phyloP scores from a whole-genome alignment of 768 basidiomycete species.

The Suillus plorans region DNA sequence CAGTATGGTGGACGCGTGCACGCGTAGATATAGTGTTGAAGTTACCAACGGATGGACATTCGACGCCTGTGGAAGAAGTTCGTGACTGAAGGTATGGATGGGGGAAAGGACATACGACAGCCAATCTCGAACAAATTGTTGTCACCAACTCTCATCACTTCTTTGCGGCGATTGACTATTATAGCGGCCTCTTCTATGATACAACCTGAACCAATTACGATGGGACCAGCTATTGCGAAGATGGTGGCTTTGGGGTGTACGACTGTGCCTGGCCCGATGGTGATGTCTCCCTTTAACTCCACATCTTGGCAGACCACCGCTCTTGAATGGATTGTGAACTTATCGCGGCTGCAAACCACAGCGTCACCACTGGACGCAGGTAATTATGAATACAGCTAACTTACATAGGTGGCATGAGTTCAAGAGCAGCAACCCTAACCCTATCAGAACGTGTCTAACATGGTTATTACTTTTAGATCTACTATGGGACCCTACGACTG shows the following conservation, averaged over 20 bases:
- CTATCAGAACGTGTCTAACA: neutral
- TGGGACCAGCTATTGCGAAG: slow-evolving; percentile 87
- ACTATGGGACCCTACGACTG: too few relatives aligned
- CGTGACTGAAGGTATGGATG: neutral
- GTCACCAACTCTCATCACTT: slow-evolving; percentile 91
- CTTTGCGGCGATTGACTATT: slow-evolving; percentile 87
- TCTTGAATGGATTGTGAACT: slow-evolving; percentile 87
- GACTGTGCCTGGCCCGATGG: slow-evolving; percentile 88
- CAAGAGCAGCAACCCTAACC: slow-evolving; percentile 10
- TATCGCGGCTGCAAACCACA: slow-evolving; percentile 63
- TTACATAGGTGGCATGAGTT: slow-evolving; percentile 32
- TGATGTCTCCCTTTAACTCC: slow-evolving; percentile 92
- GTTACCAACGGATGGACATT: slow-evolving; percentile 80
- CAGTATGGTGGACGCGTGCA: slow-evolving; percentile 79
- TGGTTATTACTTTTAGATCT: too few relatives aligned
- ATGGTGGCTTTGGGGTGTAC: slow-evolving; percentile 95
- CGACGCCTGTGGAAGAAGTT: slow-evolving; percentile 59
- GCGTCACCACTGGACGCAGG: neutral
- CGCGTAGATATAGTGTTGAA: slow-evolving; percentile 86
- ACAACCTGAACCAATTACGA: slow-evolving; percentile 84
- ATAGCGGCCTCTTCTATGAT: slow-evolving; percentile 92
- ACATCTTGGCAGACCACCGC: slow-evolving; percentile 92
- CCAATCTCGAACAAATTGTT: slow-evolving; percentile 94
- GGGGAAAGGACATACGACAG: slow-evolving; percentile 61
- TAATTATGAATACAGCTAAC: slow-evolving; percentile 3